A percentile compares a stretch with the other conserved stretches of the same genome.
These are phyloP conservation scores for Kluyveromyces lactis DNA, from an alignment of 805 yeast species.

Conservation along the genomic window DNA sequence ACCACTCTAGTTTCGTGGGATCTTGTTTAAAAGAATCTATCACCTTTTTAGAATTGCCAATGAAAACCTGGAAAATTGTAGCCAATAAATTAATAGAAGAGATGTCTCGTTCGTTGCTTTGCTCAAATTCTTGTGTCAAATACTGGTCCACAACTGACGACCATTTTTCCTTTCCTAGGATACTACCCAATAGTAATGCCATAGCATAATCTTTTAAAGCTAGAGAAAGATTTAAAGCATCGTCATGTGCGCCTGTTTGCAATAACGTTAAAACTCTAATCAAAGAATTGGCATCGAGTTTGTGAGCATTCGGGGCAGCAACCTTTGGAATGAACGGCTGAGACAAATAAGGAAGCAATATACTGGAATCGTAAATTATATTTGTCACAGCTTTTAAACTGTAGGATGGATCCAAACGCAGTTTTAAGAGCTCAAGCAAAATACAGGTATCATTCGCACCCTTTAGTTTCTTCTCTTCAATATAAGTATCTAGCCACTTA, in stretches of 20 bases:
- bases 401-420: slow-evolving; percentile 18
- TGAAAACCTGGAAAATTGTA: slow-evolving; percentile 50
- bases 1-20: slow-evolving; percentile 38
- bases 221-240: slow-evolving; percentile 57
- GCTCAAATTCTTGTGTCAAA: slow-evolving; percentile 39
- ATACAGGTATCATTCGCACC: slow-evolving; percentile 15
- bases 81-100: slow-evolving; percentile 38
- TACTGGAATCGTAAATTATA: slow-evolving; percentile 26
- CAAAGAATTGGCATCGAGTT: slow-evolving; percentile 30
- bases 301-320: slow-evolving; percentile 30
- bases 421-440: slow-evolving; percentile 18
- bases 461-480: slow-evolving; percentile 16
- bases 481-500: slow-evolving; percentile 49
- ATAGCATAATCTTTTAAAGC: slow-evolving; percentile 66
- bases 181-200: slow-evolving; percentile 61
- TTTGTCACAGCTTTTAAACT: slow-evolving; percentile 29
- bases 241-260: slow-evolving; percentile 55
- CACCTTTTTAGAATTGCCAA: slow-evolving; percentile 51
- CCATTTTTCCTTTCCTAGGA: slow-evolving; percentile 57
- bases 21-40: slow-evolving; percentile 40
- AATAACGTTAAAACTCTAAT: slow-evolving; percentile 31
- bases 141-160: slow-evolving; percentile 49
- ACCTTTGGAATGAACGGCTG: slow-evolving; percentile 14
- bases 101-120: slow-evolving; percentile 31
- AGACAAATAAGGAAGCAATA: slow-evolving; percentile 19